Conservation (phyloP, 305 asterid species). For the Fraxinus velutina region DNA sequence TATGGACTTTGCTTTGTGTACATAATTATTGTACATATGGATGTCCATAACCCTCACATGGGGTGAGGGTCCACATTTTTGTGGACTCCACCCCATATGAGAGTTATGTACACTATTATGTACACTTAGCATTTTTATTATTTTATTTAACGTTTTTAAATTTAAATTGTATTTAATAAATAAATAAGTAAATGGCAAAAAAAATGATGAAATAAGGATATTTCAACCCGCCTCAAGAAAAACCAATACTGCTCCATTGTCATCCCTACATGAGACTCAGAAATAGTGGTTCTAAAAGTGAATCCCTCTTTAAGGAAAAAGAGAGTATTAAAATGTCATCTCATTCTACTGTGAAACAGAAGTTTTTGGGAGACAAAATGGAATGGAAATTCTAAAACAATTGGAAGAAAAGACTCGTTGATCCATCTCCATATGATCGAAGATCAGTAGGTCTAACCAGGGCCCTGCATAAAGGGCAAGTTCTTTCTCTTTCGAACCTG, state of each 20-base stretch:
- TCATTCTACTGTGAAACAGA: not conserved
- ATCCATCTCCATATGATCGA: conserved; percentile 59
- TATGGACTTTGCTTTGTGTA: not conserved
- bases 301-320: not conserved
- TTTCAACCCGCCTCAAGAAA: not conserved
- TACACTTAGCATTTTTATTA: no score
- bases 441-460: conserved; percentile 63
- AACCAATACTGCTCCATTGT: not conserved
- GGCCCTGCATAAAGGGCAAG: conserved; percentile 68
- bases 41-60: no score
- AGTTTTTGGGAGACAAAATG: not conserved
- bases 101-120: no score
- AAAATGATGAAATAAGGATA: not conserved
- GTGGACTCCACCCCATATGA: no score
- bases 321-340: not conserved
- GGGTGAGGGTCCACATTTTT: no score
- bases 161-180: not conserved
- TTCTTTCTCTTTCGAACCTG: conserved; percentile 68
- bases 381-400: conserved; percentile 29
- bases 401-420: conserved; percentile 56
- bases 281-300: not conserved
- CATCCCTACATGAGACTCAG: not conserved
- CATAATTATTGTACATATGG: no score
- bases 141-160: not conserved
- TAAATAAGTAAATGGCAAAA: not conserved